phyloP scores from a whole-genome alignment of 2,329 filamentous ascomycete species.

The Cryphonectria nitschkei region DNA sequence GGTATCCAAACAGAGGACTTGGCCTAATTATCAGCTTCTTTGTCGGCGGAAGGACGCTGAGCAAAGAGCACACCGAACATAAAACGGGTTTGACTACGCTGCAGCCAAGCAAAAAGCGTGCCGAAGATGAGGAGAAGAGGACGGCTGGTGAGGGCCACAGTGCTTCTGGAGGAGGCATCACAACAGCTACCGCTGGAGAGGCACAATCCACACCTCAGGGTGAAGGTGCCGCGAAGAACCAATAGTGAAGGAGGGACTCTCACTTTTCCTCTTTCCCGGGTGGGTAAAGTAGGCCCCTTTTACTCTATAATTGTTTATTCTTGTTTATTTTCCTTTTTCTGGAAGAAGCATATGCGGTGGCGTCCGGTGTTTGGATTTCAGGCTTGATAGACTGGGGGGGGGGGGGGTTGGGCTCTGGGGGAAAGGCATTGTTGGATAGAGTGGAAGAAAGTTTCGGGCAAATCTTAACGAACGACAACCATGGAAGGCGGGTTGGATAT shows the following conservation, averaged over 20 bases:
- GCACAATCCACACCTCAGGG: neutral
- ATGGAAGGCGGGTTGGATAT: neutral
- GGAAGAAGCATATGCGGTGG: neutral
- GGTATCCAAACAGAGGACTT: slow-evolving; percentile 35
- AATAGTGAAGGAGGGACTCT: neutral
- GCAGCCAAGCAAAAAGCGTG: slow-evolving; percentile 41
- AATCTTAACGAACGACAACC: neutral
- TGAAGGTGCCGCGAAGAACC: neutral
- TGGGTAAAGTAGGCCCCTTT: neutral
- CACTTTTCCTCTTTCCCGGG: neutral
- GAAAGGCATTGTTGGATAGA: neutral
- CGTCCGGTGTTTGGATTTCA: neutral
- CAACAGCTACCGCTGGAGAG: neutral
- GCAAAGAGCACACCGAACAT: slow-evolving; percentile 59
- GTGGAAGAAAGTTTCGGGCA: neutral
- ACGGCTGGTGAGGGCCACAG: neutral
- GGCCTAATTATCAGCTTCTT: slow-evolving; percentile 53
- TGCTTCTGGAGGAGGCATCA: neutral
- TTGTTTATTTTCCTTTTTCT: neutral
- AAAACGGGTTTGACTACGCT: slow-evolving; percentile 58
- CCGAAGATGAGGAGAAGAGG: slow-evolving; percentile 33
- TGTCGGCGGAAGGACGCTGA: slow-evolving; percentile 54
- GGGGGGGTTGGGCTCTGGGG: neutral
- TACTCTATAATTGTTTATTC: neutral
- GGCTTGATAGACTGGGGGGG: neutral